A percentile compares a stretch with the other conserved stretches of the same genome.
phyloP scores from a whole-genome alignment of 441 rosid species.

The Breynia disticha region DNA sequence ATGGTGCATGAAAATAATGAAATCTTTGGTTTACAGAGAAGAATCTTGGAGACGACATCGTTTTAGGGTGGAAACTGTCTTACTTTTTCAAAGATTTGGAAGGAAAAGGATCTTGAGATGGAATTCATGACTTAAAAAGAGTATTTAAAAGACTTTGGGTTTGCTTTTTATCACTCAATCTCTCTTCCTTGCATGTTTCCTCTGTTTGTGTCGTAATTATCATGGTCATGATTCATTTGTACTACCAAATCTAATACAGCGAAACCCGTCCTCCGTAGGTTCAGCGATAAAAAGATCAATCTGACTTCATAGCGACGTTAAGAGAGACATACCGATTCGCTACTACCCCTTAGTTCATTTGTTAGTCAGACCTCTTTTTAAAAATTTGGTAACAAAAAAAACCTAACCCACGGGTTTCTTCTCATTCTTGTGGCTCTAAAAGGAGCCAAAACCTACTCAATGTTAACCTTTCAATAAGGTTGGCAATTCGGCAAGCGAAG shows the following conservation, averaged over 20 bases:
- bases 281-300: no score
- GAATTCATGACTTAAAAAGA: conserved; percentile 9
- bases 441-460: conserved; percentile 5
- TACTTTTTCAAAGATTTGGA: conserved; percentile 19
- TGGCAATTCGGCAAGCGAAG: no score
- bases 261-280: no score
- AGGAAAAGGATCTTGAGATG: conserved; percentile 5
- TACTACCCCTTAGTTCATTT: no score
- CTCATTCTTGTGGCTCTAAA: conserved; percentile 20
- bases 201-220: conserved; percentile 4
- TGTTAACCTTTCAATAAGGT: no score
- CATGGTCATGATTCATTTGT: conserved; percentile 5
- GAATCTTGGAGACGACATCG: conserved; percentile 21
- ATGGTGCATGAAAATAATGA: conserved; percentile 14
- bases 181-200: conserved; percentile 16
- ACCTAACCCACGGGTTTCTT: conserved; percentile 20
- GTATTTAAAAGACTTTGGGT: neutral
- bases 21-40: conserved; percentile 8
- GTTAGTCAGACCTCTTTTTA: no score
- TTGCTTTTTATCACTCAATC: no score
- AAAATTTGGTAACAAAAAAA: neutral
- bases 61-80: neutral
- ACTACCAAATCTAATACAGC: no score
- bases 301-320: no score
- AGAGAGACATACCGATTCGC: no score